Percentiles rank a stretch among this genome's conserved stretches.
Evolutionary conservation across 495 filamentous ascomycete species (phyloP).

Genomic region (Acidomyces sp.): DNA sequence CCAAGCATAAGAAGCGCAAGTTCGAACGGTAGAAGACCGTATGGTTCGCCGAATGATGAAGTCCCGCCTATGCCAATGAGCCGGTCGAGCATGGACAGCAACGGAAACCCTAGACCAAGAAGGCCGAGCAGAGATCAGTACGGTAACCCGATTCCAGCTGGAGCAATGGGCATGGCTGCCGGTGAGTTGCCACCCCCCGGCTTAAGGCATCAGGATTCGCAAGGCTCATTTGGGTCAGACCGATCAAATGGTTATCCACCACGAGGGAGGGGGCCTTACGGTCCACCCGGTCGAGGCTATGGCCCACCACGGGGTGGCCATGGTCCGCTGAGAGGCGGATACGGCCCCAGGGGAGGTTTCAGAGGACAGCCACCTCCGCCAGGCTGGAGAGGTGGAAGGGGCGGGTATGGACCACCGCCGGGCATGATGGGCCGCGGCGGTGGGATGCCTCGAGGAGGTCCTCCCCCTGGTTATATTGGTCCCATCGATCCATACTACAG

Average conservation of each 20-base stretch:
- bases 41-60: not conserved
- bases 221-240: constrained; percentile 19
- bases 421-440: not conserved
- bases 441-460: not conserved
- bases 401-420: constrained; percentile 27
- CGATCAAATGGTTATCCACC: constrained; percentile 30
- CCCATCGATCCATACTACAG: constrained; percentile 17
- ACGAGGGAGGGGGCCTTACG: constrained; percentile 25
- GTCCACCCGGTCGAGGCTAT: constrained; percentile 26
- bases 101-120: constrained; percentile 14
- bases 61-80: constrained; percentile 10
- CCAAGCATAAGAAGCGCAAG: constrained; percentile 24
- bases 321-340: constrained; percentile 25
- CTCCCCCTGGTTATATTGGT: not conserved
- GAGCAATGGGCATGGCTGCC: constrained; percentile 30
- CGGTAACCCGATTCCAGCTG: constrained; percentile 43
- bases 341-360: constrained; percentile 34
- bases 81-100: constrained; percentile 24
- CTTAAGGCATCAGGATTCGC: constrained; percentile 43
- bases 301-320: constrained; percentile 34
- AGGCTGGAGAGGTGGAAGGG: constrained; percentile 13
- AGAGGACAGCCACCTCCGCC: constrained; percentile 40
- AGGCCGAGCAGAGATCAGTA: constrained; percentile 48
- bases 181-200: constrained; percentile 31
- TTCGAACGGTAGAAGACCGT: constrained; percentile 6